Evolutionary conservation across 805 yeast species (phyloP).

Genomic region (Vanderwaltozyma verrucispora): DNA sequence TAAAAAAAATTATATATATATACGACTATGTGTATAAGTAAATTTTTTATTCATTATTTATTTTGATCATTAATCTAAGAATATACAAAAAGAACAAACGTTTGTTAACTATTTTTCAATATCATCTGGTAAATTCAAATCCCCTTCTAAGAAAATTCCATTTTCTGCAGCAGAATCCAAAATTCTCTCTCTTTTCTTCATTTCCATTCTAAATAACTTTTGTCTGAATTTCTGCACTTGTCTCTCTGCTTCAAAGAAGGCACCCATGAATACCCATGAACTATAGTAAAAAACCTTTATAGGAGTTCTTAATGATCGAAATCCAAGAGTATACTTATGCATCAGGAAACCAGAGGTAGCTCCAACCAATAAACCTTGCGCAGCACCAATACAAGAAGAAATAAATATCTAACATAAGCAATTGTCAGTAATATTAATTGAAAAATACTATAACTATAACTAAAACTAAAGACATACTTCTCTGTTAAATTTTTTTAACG

Average conservation of each 20-base stretch:
- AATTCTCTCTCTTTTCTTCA: slow-evolving; percentile 26
- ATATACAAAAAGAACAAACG: too few relatives aligned
- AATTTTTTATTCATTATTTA: too few relatives aligned
- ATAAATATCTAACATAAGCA: slow-evolving; percentile 27
- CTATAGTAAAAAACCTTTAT: slow-evolving; percentile 34
- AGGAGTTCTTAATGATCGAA: slow-evolving; percentile 30
- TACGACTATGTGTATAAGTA: too few relatives aligned
- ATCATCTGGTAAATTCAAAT: slow-evolving; percentile 2
- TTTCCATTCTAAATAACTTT: slow-evolving; percentile 27
- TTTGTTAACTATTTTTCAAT: background rate
- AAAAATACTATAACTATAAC: too few relatives aligned
- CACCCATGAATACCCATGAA: slow-evolving; percentile 33
- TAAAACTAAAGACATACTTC: too few relatives aligned
- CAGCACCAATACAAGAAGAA: slow-evolving; percentile 34
- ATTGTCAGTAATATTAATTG: too few relatives aligned
- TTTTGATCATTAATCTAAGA: too few relatives aligned
- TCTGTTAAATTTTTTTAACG: slow-evolving; percentile 1
- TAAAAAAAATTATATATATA: too few relatives aligned
- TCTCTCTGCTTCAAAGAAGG: slow-evolving; percentile 35
- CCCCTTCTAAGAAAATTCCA: slow-evolving; percentile 34
- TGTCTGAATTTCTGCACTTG: slow-evolving; percentile 30
- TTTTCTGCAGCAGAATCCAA: slow-evolving; percentile 37
- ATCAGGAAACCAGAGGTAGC: slow-evolving; percentile 27
- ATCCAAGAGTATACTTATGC: slow-evolving; percentile 28
- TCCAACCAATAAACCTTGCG: slow-evolving; percentile 33